Evolutionary conservation across 345 rosid species (phyloP).

Genomic region (Cardamine chenopodiifolia): DNA sequence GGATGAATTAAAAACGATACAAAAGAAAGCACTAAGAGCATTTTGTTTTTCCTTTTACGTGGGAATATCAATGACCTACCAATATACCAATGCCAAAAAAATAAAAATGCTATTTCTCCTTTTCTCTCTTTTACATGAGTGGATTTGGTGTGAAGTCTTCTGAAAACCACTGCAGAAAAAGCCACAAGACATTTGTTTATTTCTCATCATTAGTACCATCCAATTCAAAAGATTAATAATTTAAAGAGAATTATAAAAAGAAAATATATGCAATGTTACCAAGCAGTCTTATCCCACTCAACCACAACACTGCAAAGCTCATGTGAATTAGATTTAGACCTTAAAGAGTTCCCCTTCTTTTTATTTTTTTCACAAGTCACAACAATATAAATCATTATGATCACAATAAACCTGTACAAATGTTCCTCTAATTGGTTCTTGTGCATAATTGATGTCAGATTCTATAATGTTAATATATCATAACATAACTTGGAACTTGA

Average conservation of each 20-base stretch:
- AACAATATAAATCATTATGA: slow-evolving; percentile 35
- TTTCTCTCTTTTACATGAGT: slow-evolving; percentile 19
- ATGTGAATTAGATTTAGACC: slow-evolving; percentile 36
- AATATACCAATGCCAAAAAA: slow-evolving; percentile 9
- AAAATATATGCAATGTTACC: not conserved
- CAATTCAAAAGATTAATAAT: slow-evolving; percentile 40
- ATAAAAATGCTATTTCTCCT: slow-evolving; percentile 5
- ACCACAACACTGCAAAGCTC: slow-evolving; percentile 38
- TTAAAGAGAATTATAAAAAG: not conserved
- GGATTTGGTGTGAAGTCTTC: slow-evolving; percentile 45
- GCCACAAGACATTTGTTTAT: slow-evolving; percentile 39
- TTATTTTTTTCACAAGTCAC: slow-evolving; percentile 11
- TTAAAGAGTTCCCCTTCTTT: slow-evolving; percentile 23
- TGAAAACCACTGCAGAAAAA: slow-evolving; percentile 40
- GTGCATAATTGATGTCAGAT: slow-evolving; percentile 27
- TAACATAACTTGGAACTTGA: slow-evolving; percentile 27
- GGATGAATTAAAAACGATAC: not conserved
- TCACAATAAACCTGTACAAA: slow-evolving; percentile 27
- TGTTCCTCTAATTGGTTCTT: slow-evolving; percentile 3
- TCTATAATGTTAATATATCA: slow-evolving; percentile 8
- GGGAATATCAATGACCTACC: slow-evolving; percentile 33
- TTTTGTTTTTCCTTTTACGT: slow-evolving; percentile 29
- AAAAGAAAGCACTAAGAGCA: slow-evolving; percentile 11
- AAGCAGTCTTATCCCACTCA: slow-evolving; percentile 42
- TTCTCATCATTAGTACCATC: slow-evolving; percentile 38